Evolutionary conservation across 2,329 filamentous ascomycete species (phyloP).

Genomic region (Trichoderma sp.): DNA sequence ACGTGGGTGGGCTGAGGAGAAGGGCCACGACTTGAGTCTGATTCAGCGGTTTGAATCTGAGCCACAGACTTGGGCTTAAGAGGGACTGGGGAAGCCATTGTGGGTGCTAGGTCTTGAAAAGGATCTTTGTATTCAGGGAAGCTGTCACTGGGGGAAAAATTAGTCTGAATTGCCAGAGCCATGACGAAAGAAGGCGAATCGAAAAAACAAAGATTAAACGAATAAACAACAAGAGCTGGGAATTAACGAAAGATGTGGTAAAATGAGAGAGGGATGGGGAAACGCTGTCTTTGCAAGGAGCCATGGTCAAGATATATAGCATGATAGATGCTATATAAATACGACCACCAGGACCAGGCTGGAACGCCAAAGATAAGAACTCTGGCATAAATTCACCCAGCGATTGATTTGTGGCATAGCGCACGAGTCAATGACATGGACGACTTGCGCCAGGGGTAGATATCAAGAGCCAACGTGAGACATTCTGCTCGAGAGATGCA

Average conservation of each 20-base stretch:
- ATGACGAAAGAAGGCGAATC: not conserved
- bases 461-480: constrained; percentile 1
- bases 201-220: not conserved
- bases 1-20: constrained; percentile 89
- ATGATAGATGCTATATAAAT: not conserved
- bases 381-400: not conserved
- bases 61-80: constrained; percentile 45
- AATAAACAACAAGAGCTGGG: not conserved
- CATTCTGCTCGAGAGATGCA: constrained; percentile 7
- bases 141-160: constrained; percentile 42
- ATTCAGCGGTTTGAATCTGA: constrained; percentile 43
- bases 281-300: not conserved
- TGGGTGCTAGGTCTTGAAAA: constrained; percentile 33
- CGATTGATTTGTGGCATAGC: not conserved
- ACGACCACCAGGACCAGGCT: not conserved
- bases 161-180: constrained; percentile 33
- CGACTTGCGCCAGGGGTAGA: not conserved
- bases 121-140: constrained; percentile 50
- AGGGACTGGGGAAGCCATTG: constrained; percentile 34
- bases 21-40: constrained; percentile 61
- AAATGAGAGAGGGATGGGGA: not conserved
- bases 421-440: constrained; percentile 18
- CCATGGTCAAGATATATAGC: not conserved
- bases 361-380: constrained; percentile 3
- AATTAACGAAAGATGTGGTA: not conserved